Evolutionary conservation across 2,329 filamentous ascomycete species (phyloP), one percentile per base, ranked within the genome.

Genomic region (Scedosporium minutisporum): DNA sequence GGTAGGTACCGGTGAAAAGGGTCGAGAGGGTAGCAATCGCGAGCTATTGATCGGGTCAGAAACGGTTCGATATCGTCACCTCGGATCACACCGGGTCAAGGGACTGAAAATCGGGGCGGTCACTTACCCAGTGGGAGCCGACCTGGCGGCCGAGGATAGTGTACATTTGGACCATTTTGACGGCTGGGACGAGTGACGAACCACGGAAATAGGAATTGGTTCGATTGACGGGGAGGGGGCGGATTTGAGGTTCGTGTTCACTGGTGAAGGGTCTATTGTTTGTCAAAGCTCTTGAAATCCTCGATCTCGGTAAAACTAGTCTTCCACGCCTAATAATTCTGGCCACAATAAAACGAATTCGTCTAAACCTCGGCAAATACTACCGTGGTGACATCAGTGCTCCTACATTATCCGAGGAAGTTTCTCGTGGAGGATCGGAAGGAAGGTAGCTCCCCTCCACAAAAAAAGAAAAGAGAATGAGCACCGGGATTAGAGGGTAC

Each of bases 121-220:
- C 62, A 80, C 83, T 71, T 69, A 86, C 83, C 76, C 83, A 79
- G 78, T 86, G 83, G 66, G 83, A 83, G 76, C 78, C 83, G 73
- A 86, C 74, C 74, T 85, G 79, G 72, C 78, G 79, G 76, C 83
- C 83, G 73, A 82, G 75, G 70, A 86, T 76, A 67, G 72, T 79
- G 78, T 86, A 86, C 58, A 63, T 62, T n/a, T 62, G 59, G 62
- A 65, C 65, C 65, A 66, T 66, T 62, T 57, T 64, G 58, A n/a
- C 58, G 58, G 58, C 27, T 48, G n/a, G 33, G 38, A 14, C 12
- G 57, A 23, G 38, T 12, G 9, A 14, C 38, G 57, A 18, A 58
- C 27, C 55, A 58, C 55, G 9, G 14, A 27, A 27, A 23, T n/a
- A 38, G 21, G n/a, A 25, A 18, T 57, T 23, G 38, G 27, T 29